A percentile compares a stretch with the other conserved stretches of the same genome.
Evolutionary conservation across 1,139 yeast genomes (phyloP).

Genomic region (Candida albicans): DNA sequence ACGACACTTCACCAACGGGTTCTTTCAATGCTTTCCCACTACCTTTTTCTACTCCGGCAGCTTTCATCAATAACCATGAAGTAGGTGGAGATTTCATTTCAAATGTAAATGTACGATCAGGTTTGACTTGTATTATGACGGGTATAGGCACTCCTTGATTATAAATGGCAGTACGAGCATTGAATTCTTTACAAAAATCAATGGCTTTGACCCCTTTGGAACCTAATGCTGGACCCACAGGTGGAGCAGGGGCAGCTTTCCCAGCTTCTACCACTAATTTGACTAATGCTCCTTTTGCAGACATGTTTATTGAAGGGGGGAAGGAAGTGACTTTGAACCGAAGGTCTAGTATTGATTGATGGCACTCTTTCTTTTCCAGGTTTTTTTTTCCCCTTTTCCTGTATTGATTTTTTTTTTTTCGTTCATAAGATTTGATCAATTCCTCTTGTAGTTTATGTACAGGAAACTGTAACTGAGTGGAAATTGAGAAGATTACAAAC

Average conservation of each 20-base stretch:
- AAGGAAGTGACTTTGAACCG: neutral
- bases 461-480: neutral
- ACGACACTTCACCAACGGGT: slow-evolving; percentile 68
- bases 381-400: neutral
- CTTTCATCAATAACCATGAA: slow-evolving; percentile 78
- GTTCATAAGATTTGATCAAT: neutral
- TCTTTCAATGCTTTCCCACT: slow-evolving; percentile 54
- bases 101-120: slow-evolving; percentile 88
- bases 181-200: slow-evolving; percentile 97
- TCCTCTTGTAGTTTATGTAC: neutral
- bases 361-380: neutral
- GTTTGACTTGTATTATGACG: slow-evolving; percentile 76
- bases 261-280: slow-evolving; percentile 98
- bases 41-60: slow-evolving; percentile 83
- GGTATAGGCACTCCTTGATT: slow-evolving; percentile 90
- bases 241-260: slow-evolving; percentile 98
- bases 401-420: too few species aligned
- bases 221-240: slow-evolving; percentile 98
- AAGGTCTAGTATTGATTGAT: too few species aligned
- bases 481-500: neutral
- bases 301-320: slow-evolving; percentile 19
- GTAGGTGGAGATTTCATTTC: slow-evolving; percentile 93
- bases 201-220: slow-evolving; percentile 98
- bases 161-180: slow-evolving; percentile 89
- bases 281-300: slow-evolving; percentile 57